These are phyloP conservation scores for Xylaria multiplex DNA, from an alignment of 2,329 filamentous ascomycete genomes.

Conservation along the genomic window DNA sequence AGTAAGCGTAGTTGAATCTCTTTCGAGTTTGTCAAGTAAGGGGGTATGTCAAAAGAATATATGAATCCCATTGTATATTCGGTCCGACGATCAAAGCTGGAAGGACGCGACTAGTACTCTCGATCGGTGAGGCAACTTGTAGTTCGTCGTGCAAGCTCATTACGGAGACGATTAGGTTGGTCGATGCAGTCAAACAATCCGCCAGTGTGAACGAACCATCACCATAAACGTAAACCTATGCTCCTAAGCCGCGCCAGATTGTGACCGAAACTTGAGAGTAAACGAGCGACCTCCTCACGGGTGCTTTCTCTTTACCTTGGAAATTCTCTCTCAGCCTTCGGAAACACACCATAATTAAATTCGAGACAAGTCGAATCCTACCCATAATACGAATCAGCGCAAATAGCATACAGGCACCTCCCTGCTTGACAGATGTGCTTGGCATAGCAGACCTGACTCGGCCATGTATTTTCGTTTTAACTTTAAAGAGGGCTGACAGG, in stretches of 20 bases:
- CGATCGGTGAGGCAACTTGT: background rate
- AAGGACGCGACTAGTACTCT: background rate
- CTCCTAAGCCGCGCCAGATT: background rate
- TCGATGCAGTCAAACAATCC: background rate
- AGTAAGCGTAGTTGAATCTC: background rate
- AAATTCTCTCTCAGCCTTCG: too few relatives aligned
- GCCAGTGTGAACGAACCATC: too few relatives aligned
- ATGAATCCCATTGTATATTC: background rate
- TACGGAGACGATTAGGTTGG: background rate
- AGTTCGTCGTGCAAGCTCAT: background rate
- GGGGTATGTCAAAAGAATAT: background rate
- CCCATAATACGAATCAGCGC: background rate
- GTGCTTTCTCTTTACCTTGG: background rate
- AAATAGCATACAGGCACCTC: background rate
- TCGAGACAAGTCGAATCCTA: background rate
- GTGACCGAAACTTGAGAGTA: background rate
- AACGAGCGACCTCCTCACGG: too few relatives aligned
- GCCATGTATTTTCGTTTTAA: too few relatives aligned
- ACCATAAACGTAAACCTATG: too few relatives aligned
- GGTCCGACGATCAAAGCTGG: background rate
- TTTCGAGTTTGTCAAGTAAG: background rate
- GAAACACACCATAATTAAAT: background rate
- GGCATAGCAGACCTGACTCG: too few relatives aligned
- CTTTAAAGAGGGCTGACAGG: too few relatives aligned
- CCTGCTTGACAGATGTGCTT: background rate